These are phyloP conservation scores for Plasmodium gonderi DNA, from an alignment of 169 alveolate genomes.

Conservation along the genomic window DNA sequence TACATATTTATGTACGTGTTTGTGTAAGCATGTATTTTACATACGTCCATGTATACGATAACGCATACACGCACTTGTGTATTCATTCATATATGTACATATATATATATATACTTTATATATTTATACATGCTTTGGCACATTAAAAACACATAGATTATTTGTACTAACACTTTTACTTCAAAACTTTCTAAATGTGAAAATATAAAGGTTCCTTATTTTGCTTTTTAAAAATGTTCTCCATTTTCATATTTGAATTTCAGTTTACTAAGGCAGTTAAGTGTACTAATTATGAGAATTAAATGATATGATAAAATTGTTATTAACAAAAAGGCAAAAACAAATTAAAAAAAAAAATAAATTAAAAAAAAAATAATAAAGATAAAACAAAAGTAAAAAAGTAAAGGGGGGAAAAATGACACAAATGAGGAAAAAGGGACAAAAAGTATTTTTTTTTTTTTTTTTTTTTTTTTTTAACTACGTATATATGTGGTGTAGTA, in stretches of 20 bases:
- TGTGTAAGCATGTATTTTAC: neutral
- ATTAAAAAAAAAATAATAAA: neutral
- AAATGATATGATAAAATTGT: slow-evolving; percentile 7
- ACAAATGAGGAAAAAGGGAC: slow-evolving; percentile 1
- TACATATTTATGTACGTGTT: neutral
- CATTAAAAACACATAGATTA: slow-evolving; percentile 2
- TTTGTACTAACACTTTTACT: slow-evolving; percentile 15
- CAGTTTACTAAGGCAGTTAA: neutral
- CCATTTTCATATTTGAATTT: slow-evolving; percentile 27
- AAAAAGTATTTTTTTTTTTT: neutral
- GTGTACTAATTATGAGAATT: neutral
- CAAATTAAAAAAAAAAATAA: slow-evolving; percentile 7
- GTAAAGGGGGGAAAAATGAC: neutral
- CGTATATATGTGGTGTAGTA: neutral
- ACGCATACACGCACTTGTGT: neutral
- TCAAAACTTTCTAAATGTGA: slow-evolving; percentile 10
- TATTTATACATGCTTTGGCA: neutral
- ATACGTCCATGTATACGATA: neutral
- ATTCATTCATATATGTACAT: neutral
- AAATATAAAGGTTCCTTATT: slow-evolving; percentile 15
- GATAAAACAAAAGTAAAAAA: neutral
- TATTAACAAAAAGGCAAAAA: slow-evolving; percentile 1
- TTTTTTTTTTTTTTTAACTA: neutral
- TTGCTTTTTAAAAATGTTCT: slow-evolving; percentile 12
- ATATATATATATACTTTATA: neutral